A percentile compares a stretch with the other conserved stretches of the same genome.
Conservation (phyloP, 768 basidiomycete species). For the Tephrocybe sp. region DNA sequence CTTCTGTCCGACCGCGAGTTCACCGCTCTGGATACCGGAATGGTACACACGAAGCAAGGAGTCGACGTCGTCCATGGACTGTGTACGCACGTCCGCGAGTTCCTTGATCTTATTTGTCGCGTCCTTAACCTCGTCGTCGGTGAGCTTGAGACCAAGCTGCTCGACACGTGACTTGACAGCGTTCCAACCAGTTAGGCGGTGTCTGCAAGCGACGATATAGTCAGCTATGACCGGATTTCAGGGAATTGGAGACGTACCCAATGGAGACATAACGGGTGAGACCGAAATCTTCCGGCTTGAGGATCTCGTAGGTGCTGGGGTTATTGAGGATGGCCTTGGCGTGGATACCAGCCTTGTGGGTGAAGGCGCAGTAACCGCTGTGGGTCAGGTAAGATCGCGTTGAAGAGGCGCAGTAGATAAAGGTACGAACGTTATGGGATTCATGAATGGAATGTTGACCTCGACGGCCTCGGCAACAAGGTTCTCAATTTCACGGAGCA, state of each 20-base stretch:
- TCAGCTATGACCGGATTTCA: neutral
- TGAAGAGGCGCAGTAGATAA: neutral
- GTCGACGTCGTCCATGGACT: constrained; percentile 99
- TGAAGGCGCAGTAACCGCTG: constrained; percentile 99
- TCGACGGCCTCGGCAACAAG: constrained; percentile 98
- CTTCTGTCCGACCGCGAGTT: constrained; percentile 92
- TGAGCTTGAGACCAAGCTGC: constrained; percentile 87
- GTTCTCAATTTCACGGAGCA: constrained; percentile 99
- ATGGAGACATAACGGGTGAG: constrained; percentile 97
- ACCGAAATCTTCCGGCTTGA: constrained; percentile 99
- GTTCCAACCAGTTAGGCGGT: constrained; percentile 98
- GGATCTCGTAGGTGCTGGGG: constrained; percentile 98
- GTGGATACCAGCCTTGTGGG: constrained; percentile 99
- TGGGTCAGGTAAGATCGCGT: constrained; percentile 5
- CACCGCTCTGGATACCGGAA: constrained; percentile 88
- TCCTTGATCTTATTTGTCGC: constrained; percentile 99
- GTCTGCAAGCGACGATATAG: constrained; percentile 40
- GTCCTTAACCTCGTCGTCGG: constrained; percentile 97
- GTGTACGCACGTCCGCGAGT: constrained; percentile 95
- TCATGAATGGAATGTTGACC: constrained; percentile 96
- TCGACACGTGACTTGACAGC: constrained; percentile 99
- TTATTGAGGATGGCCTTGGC: constrained; percentile 99
- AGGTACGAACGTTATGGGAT: constrained; percentile 77
- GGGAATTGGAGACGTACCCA: constrained; percentile 49
- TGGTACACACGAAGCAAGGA: constrained; percentile 95